These are phyloP conservation scores for Pestalotiopsis sp. DNA, from an alignment of 2,329 filamentous ascomycete genomes.

Conservation along the genomic window DNA sequence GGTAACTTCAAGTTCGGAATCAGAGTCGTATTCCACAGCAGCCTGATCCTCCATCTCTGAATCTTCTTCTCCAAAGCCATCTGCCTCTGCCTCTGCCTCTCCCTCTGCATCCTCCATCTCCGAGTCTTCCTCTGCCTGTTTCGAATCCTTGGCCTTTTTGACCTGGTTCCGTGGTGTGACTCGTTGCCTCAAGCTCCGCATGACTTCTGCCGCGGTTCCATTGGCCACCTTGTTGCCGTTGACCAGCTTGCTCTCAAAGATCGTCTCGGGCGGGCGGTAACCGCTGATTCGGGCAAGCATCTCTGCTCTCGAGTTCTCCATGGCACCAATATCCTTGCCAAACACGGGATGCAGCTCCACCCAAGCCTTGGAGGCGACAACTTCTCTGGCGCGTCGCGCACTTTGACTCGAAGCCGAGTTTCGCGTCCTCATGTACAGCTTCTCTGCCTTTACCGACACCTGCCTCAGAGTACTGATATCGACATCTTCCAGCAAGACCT, in stretches of 20 bases:
- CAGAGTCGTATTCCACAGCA: slow-evolving; percentile 35
- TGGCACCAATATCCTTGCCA: slow-evolving; percentile 64
- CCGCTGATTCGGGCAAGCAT: slow-evolving; percentile 90
- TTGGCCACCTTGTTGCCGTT: slow-evolving; percentile 26
- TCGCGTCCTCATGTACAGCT: slow-evolving; percentile 85
- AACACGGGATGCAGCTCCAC: slow-evolving; percentile 81
- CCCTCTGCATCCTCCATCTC: slow-evolving; percentile 14
- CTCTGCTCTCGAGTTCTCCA: slow-evolving; percentile 74
- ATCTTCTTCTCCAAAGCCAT: slow-evolving; percentile 20
- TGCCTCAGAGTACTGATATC: slow-evolving; percentile 73
- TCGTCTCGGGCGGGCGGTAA: slow-evolving; percentile 88
- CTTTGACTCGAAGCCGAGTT: slow-evolving; percentile 90
- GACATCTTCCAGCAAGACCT: slow-evolving; percentile 72
- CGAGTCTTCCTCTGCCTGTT: slow-evolving; percentile 36
- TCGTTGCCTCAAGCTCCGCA: slow-evolving; percentile 58
- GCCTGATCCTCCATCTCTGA: slow-evolving; percentile 37
- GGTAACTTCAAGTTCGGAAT: slow-evolving; percentile 67
- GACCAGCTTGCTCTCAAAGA: slow-evolving; percentile 69
- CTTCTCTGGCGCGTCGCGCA: slow-evolving; percentile 81
- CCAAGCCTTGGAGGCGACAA: slow-evolving; percentile 73
- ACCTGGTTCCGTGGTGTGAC: slow-evolving; percentile 51
- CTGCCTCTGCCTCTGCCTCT: background rate
- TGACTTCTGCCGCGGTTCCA: slow-evolving; percentile 59
- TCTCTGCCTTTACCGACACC: slow-evolving; percentile 87
- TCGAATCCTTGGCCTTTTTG: slow-evolving; percentile 35